Evolutionary conservation across 805 yeast genomes (phyloP), one percentile per base, ranked within the genome.

Genomic region (Metschnikowia peoriensis): DNA sequence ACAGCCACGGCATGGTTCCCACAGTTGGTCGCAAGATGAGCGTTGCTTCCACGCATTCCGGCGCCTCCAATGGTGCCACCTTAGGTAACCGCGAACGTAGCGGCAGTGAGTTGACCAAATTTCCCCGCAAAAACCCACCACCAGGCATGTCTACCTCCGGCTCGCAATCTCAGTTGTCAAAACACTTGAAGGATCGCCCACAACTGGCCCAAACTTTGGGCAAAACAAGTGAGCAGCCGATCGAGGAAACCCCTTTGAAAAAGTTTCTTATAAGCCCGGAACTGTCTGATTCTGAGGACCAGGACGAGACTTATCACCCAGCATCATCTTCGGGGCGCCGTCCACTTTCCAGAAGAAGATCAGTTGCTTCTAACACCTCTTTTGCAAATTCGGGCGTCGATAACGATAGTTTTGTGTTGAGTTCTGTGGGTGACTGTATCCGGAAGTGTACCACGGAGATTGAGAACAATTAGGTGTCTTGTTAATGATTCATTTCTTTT

Each of bases 381-480:
- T 34, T 34, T 16, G 38, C 41, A 0, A 43, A 47, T 38, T 53
- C 54, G 41, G 38, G 46, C 48, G 47, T 56, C 41, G 77, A 71
- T 52, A 63, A 64, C 49, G 76, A 71, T 50, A 70, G 75, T 54
- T 68, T 74, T 40, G 67, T 74, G 29, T 66, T 71, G 29, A 61
- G 70, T 28, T 66, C 75, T 6, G 66, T 73, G 43, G 77, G 73
- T 37, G 77, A 74, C 52, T 72, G 77, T 53, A 62, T 74, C 46
- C 66, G 76, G 54, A 72, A 68, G 54, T 61, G 72, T 38, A 69
- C 70, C 40, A 70, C 73, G 9, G 78, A 73, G 61, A 66, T 74
- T 46, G 66, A 66, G 49, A 70, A 70, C 40, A 58, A 55, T 29
- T 61, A 57, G 37, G 10, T 32, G 14, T 9, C 12, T 32, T 32